phyloP scores from a whole-genome alignment of 78 protist species.

The Protostelium mycophagum region DNA sequence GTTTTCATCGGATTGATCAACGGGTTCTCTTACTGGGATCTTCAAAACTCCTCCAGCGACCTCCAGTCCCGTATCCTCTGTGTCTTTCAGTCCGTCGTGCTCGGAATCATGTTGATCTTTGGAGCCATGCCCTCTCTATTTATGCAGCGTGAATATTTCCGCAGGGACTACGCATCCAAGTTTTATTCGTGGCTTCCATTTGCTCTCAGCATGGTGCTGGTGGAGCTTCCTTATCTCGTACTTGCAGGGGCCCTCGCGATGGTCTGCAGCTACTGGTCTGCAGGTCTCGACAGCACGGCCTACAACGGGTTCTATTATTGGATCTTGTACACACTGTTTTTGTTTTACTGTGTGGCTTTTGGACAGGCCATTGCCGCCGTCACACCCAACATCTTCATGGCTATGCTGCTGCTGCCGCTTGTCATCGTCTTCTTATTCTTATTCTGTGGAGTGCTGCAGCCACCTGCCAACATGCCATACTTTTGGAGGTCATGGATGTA shows the following conservation, averaged over 20 bases:
- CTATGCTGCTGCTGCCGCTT: conserved; percentile 40
- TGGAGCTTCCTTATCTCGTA: conserved; percentile 35
- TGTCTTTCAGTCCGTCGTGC: conserved; percentile 33
- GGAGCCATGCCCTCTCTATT: conserved; percentile 19
- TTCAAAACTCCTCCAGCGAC: conserved; percentile 30
- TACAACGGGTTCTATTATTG: conserved; percentile 39
- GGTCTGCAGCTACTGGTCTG: conserved; percentile 37
- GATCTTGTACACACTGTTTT: conserved; percentile 19
- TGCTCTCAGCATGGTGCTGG: conserved; percentile 29
- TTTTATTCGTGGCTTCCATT: conserved; percentile 56
- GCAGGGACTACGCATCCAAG: conserved; percentile 38
- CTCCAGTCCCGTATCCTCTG: conserved; percentile 29
- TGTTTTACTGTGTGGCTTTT: conserved; percentile 36
- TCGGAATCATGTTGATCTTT: conserved; percentile 33
- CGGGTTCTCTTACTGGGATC: conserved; percentile 38
- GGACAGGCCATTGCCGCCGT: conserved; percentile 51
- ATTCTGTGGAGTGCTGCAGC: conserved; percentile 44
- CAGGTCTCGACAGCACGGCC: conserved; percentile 13
- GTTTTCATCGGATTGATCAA: conserved; percentile 15
- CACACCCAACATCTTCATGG: conserved; percentile 28
- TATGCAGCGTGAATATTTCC: conserved; percentile 31
- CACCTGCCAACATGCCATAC: conserved; percentile 11
- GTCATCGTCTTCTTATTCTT: conserved; percentile 45
- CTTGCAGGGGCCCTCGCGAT: conserved; percentile 32
- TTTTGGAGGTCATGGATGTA: conserved; percentile 45